phyloP scores from a whole-genome alignment of 768 basidiomycete species.

The Pholiota microspora region DNA sequence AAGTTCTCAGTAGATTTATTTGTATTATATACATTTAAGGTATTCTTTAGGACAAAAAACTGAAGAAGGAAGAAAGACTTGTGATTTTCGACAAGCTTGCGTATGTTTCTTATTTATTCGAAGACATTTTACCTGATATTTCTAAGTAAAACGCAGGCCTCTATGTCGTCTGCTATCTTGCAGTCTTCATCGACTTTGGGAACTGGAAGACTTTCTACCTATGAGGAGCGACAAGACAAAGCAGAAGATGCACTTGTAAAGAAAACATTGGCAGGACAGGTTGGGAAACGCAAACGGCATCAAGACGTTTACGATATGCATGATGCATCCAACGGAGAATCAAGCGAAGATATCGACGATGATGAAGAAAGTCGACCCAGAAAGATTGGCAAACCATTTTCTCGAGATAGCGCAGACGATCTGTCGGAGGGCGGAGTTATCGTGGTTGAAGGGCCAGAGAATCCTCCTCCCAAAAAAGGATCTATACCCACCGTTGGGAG shows the following conservation, averaged over 20 bases:
- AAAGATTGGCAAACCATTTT: neutral
- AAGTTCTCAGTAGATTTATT: conserved; percentile 21
- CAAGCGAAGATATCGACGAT: conserved; percentile 26
- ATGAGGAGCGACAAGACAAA: conserved; percentile 56
- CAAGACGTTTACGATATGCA: conserved; percentile 36
- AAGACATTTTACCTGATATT: conserved; percentile 21
- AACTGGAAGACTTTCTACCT: conserved; percentile 62
- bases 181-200: conserved; percentile 85
- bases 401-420: neutral
- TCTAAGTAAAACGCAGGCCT: conserved; percentile 73
- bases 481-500: conserved; percentile 44
- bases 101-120: conserved; percentile 42
- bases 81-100: conserved; percentile 77
- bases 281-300: conserved; percentile 49
- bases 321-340: conserved; percentile 25
- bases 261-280: conserved; percentile 45
- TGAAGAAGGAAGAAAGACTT: conserved; percentile 85
- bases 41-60: conserved; percentile 73
- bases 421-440: neutral
- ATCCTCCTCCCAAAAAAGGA: conserved; percentile 16
- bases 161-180: conserved; percentile 56
- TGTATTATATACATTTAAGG: neutral
- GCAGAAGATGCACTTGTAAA: conserved; percentile 59
- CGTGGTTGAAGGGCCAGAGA: conserved; percentile 4
- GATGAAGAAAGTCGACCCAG: conserved; percentile 6